Base-by-base conservation (phyloP, 345 rosid species). In the Lepidium aucheri region DNA sequence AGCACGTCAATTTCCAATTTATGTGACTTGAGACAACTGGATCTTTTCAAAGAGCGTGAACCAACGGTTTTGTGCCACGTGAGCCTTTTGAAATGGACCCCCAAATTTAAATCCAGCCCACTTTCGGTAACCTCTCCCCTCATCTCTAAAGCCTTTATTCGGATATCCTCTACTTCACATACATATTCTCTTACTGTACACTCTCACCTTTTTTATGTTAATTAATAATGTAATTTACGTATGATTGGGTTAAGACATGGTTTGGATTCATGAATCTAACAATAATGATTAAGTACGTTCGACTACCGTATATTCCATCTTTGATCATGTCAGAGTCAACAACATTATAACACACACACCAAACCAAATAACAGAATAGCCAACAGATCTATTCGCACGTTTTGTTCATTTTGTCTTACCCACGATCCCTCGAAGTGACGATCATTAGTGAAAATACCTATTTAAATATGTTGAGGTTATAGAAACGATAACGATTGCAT, bases 1-100 rank as follows among this genome's bases (percentile, higher is more conserved):
- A 76, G 78, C 89, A 79, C 85, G 89, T 82, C 86, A 71, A 65
- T 59, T 28, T 50, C 50, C 42, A 71, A 49, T 47, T 32, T 12
- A 11, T 53, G 24, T 24, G 67, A 28, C 32, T 54, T 60, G 58
- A 53, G 69, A 53, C 74, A 74, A 74, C 69, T 46, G 35, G 30
- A 63, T 2, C 51, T 13, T 17, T 4, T 22, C 34, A 39, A 56
- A 39, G 43, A 7, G 74, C 70, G 74, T 74, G 80, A 76, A 70
- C 82, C 87, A 32, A 61, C 76, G 11, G 2, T 3, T 64, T 36
- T 14, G 12, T 22, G 72, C 73, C 84, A 68, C 45, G 80, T 76
- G 57, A 51, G 32, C 40, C 0, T 40, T 40, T 6, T 3, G n/a
- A 5, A 8, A 11, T 66, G 58, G 52, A 63, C 34, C 70, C 20